A percentile compares a stretch with the other conserved stretches of the same genome.
Evolutionary conservation across 768 basidiomycete species (phyloP).

Genomic region (Auriscalpium vulgare): DNA sequence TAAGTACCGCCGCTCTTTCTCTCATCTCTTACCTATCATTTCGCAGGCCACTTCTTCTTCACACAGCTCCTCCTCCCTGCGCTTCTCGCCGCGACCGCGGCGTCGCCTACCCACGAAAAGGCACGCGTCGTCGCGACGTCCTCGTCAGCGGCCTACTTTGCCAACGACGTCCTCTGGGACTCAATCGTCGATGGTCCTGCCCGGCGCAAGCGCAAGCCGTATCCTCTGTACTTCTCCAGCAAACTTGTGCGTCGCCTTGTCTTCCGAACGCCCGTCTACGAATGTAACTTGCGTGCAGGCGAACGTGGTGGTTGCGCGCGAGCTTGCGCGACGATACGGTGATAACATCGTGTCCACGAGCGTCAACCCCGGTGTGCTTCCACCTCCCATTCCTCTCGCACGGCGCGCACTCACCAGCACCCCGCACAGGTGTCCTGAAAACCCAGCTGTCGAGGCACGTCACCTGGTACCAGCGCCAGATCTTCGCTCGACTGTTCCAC

Average conservation of each 20-base stretch:
- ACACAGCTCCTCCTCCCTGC: slow-evolving; percentile 45
- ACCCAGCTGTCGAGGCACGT: neutral
- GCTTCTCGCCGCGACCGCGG: slow-evolving; percentile 31
- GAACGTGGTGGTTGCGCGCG: slow-evolving; percentile 35
- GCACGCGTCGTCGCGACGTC: slow-evolving; percentile 39
- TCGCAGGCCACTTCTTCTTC: slow-evolving; percentile 49
- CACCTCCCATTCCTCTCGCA: neutral
- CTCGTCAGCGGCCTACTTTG: slow-evolving; percentile 29
- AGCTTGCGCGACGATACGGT: slow-evolving; percentile 39
- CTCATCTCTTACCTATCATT: neutral
- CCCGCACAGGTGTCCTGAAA: neutral
- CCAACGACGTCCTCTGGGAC: slow-evolving; percentile 28
- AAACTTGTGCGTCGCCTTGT: slow-evolving; percentile 35
- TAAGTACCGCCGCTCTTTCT: slow-evolving; percentile 7
- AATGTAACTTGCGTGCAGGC: slow-evolving; percentile 16
- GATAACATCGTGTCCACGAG: slow-evolving; percentile 38
- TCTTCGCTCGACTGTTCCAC: neutral
- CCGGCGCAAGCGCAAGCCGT: slow-evolving; percentile 10
- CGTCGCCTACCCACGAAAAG: slow-evolving; percentile 28
- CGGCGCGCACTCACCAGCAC: neutral
- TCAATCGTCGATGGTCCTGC: slow-evolving; percentile 22
- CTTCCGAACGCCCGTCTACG: neutral
- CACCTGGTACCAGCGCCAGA: neutral
- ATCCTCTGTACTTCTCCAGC: slow-evolving; percentile 23
- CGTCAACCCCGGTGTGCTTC: slow-evolving; percentile 30